Percentiles rank a stretch among this genome's conserved stretches.
Evolutionary conservation across 345 rosid species (phyloP).

Genomic region (Citrus sinensis): DVS_A1.0 CM039165.1:30908001-30908500

Average conservation of each 20-base stretch:
- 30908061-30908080: slow-evolving; percentile 1
- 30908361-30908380: slow-evolving; percentile 1
- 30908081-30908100: background rate
- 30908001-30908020: slow-evolving; percentile 58
- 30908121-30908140: slow-evolving; percentile 68
- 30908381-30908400: background rate
- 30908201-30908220: slow-evolving; percentile 80
- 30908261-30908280: background rate
- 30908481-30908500: slow-evolving; percentile 3
- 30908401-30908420: background rate
- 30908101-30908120: slow-evolving; percentile 6
- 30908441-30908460: background rate
- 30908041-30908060: slow-evolving; percentile 9
- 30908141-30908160: slow-evolving; percentile 47
- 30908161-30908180: slow-evolving; percentile 57
- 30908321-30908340: background rate
- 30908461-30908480: background rate
- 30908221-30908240: slow-evolving; percentile 36
- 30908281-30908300: background rate
- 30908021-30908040: slow-evolving; percentile 43
- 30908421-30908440: background rate
- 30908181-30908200: slow-evolving; percentile 51
- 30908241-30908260: background rate
- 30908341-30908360: background rate
- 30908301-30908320: background rate